Evolutionary conservation across 352 stramenopile genomes (phyloP), one percentile per base, ranked within the genome.

Genomic region (Phytophthora palmivora): DNA sequence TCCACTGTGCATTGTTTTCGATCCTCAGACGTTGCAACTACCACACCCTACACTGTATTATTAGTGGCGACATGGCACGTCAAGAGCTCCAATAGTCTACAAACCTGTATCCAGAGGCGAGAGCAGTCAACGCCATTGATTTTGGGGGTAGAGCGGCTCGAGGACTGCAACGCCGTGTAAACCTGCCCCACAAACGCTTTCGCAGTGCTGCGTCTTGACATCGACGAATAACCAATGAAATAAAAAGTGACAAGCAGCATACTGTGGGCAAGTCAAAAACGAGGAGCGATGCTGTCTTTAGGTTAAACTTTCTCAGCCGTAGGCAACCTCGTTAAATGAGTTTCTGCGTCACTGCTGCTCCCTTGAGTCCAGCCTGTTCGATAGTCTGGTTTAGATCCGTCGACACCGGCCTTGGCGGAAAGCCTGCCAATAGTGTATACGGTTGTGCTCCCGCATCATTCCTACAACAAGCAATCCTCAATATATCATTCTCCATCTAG

Each of bases 371-470:
- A 2, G 94, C 94, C 16, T 80, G 80, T 26, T 98, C 88, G 47
- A 99, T 84, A 6, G 91, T 98, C 58, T 84, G 74, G 15, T 79
- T 74, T 56, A 96, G 73, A 66, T 98, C 82, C 19, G 68, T 79
- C 14, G 89, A 82, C 52, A 99, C 78, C 2, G 89, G 84, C 21
- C 84, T 86, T 0, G 96, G 96, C 8, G 95, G 96, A 72, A 97
- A 99, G 3, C 96, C 96, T 11, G 88, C 80, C 26, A 98, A 77
- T 24, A 99, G 76, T 22, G 92, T 89, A 72, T 98, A 99, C 43
- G 87, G 66, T 61, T 89, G 76, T 6, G 44, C 70, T 8, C 72
- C 86, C 7, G 82, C 87, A n/a, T 82, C 78, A 41, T 93, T 92
- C 41, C 86, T 95, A 24, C 21, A 46, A 7, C 51, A 53, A 50